Base-by-base conservation (phyloP, 441 rosid species). In the Gossypium trilobum region DNA sequence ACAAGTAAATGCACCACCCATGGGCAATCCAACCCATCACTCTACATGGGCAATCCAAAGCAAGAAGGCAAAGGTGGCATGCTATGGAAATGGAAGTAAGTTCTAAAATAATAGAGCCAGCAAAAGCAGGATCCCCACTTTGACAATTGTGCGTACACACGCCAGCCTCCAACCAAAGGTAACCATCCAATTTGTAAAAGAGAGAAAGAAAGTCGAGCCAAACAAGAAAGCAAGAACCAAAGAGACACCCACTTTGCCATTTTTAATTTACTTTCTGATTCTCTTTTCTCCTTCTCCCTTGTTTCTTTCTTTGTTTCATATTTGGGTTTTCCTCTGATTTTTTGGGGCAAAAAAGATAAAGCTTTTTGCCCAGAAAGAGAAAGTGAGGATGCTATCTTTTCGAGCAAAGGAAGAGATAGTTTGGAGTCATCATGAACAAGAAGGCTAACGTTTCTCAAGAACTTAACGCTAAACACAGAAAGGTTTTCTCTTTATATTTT, bases 371-470 rank as follows among this genome's bases (percentile, higher is more conserved):
- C 36, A 44, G 57, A 31, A 31, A 31, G 7, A 31, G 36, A 1
- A 7, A 19, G 6, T 50, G 20, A 31, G 22, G 16, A 10, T 39
- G 31, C 39, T 33, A 5, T 5, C 39, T 6, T 33, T 33, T 33
- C 39, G 39, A 33, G 23, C 72, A 8, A 9, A 25, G 65, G 8
- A 7, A 59, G 9, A 63, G 51, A 65, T 11, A 61, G 13, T 67
- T 56, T 61, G 69, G 19, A 51, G 2, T 33, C 33, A 70, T 57
- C 77, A 88, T 88, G 93, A 87, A 88, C 81, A 77, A 74, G 82
- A 88, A 88, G 81, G 90, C 89, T 56, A 67, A 65, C 67, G 89
- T 88, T 78, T 87, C 93, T 57, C 84, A 85, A 75, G 86, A 83
- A 75, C 89, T 84, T 27, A 85, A 83, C 42, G 88, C 82, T 3